phyloP scores from a whole-genome alignment of 805 yeast genomes.

The Suhomyces emberorum region DNA sequence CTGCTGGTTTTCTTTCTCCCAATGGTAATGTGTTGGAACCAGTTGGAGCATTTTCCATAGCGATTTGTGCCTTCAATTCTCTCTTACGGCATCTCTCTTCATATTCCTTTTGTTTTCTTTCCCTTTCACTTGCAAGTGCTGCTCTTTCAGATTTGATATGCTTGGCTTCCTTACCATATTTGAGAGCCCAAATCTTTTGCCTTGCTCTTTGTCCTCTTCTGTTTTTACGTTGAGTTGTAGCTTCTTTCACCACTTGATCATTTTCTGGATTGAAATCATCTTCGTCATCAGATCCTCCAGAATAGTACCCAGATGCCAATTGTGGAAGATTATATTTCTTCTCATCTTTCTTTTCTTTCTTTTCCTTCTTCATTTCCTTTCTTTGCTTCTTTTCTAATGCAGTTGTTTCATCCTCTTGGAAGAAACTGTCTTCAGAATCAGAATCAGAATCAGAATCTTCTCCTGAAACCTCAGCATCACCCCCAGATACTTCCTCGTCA shows the following conservation, averaged over 20 bases:
- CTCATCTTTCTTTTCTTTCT: slow-evolving; percentile 19
- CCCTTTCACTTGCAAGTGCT: slow-evolving; percentile 52
- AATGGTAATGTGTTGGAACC: slow-evolving; percentile 41
- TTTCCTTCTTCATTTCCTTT: slow-evolving; percentile 14
- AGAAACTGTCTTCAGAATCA: slow-evolving; percentile 34
- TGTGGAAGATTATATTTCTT: slow-evolving; percentile 53
- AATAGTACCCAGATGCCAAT: slow-evolving; percentile 74
- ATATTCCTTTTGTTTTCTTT: slow-evolving; percentile 57
- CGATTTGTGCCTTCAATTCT: slow-evolving; percentile 45
- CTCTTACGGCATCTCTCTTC: slow-evolving; percentile 73
- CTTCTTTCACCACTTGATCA: slow-evolving; percentile 50
- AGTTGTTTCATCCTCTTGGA: slow-evolving; percentile 20
- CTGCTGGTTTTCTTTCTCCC: slow-evolving; percentile 25
- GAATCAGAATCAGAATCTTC: slow-evolving; percentile 1
- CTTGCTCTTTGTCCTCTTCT: slow-evolving; percentile 97
- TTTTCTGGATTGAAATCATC: slow-evolving; percentile 38
- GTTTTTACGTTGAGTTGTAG: slow-evolving; percentile 66
- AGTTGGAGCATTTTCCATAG: slow-evolving; percentile 24
- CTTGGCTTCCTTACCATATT: slow-evolving; percentile 79
- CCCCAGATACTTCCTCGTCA: slow-evolving; percentile 57
- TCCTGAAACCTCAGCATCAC: slow-evolving; percentile 16
- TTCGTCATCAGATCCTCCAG: slow-evolving; percentile 77
- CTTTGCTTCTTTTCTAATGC: slow-evolving; percentile 16
- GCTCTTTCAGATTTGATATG: slow-evolving; percentile 71
- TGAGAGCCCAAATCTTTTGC: slow-evolving; percentile 93